These are phyloP conservation scores for Serendipita sp. DNA, from an alignment of 768 basidiomycete species.

Conservation along the genomic window DNA sequence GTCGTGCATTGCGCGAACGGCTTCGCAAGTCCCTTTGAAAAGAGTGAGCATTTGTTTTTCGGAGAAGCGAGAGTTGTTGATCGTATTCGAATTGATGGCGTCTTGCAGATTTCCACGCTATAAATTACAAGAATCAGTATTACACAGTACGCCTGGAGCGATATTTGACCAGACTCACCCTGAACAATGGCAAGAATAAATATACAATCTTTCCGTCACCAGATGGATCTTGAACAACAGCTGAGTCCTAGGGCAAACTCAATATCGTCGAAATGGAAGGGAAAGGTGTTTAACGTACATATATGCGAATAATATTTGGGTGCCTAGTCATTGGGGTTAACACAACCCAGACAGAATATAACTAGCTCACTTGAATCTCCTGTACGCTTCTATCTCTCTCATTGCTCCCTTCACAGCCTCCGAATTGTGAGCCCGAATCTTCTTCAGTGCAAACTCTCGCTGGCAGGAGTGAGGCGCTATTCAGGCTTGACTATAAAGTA, in stretches of 20 bases:
- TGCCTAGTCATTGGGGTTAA: slow-evolving; percentile 35
- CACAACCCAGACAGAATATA: background rate
- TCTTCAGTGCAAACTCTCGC: slow-evolving; percentile 92
- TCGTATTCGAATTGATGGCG: slow-evolving; percentile 70
- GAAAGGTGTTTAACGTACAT: slow-evolving; percentile 31
- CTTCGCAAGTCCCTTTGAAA: slow-evolving; percentile 90
- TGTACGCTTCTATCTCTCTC: slow-evolving; percentile 83
- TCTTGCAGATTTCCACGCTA: slow-evolving; percentile 92
- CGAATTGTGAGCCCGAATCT: slow-evolving; percentile 75
- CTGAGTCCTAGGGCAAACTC: slow-evolving; percentile 51
- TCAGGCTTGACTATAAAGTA: slow-evolving; percentile 3
- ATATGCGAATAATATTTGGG: slow-evolving; percentile 89
- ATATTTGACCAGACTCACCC: slow-evolving; percentile 33
- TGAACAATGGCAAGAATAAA: slow-evolving; percentile 87
- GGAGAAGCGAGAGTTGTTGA: slow-evolving; percentile 67
- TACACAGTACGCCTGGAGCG: background rate
- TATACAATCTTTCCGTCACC: slow-evolving; percentile 93
- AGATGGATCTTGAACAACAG: slow-evolving; percentile 83
- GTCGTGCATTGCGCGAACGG: slow-evolving; percentile 86
- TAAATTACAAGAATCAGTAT: slow-evolving; percentile 4
- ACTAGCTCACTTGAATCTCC: slow-evolving; percentile 69
- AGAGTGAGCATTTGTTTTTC: slow-evolving; percentile 78
- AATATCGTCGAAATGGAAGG: slow-evolving; percentile 4
- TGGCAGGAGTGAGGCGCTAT: slow-evolving; percentile 19
- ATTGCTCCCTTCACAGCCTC: slow-evolving; percentile 82